Conservation (phyloP, 805 yeast genomes). For the Sugiyamaella marilandica region DNA sequence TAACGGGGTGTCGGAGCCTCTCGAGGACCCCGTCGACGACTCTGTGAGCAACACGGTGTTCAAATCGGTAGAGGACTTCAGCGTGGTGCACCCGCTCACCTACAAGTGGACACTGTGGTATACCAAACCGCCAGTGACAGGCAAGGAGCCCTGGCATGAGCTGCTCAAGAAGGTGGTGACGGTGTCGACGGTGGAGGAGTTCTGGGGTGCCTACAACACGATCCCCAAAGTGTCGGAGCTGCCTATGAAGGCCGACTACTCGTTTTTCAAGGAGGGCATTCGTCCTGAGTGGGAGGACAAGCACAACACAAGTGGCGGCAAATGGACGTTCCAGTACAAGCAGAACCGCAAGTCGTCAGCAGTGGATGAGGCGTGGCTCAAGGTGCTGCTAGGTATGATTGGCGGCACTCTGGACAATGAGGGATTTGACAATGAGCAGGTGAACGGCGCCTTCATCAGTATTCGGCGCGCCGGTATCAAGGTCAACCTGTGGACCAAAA, state of each 20-base stretch:
- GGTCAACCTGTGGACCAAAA: constrained; percentile 90
- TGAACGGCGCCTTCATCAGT: constrained; percentile 90
- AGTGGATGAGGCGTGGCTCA: constrained; percentile 86
- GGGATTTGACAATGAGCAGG: constrained; percentile 73
- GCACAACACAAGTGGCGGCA: constrained; percentile 85
- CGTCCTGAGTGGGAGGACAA: constrained; percentile 99
- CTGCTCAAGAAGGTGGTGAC: constrained; percentile 88
- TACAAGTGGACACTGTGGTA: constrained; percentile 96
- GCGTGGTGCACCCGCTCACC: constrained; percentile 83
- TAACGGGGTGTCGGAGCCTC: background rate
- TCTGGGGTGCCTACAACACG: constrained; percentile 96
- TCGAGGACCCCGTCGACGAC: constrained; percentile 3
- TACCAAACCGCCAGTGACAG: constrained; percentile 74
- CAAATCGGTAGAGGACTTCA: constrained; percentile 39
- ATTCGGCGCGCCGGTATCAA: constrained; percentile 77
- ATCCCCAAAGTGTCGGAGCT: constrained; percentile 88
- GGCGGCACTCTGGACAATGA: constrained; percentile 94
- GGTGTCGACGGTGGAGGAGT: constrained; percentile 93
- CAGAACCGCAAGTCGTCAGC: constrained; percentile 29
- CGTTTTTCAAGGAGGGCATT: constrained; percentile 87
- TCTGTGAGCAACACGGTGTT: constrained; percentile 20
- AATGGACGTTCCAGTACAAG: constrained; percentile 67
- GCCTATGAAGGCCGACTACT: constrained; percentile 90
- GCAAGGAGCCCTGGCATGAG: constrained; percentile 83
- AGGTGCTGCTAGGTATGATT: constrained; percentile 67